These are phyloP conservation scores for Fusarium cyanostomum DNA, from an alignment of 2,329 filamentous ascomycete genomes.

Conservation along the genomic window DNA sequence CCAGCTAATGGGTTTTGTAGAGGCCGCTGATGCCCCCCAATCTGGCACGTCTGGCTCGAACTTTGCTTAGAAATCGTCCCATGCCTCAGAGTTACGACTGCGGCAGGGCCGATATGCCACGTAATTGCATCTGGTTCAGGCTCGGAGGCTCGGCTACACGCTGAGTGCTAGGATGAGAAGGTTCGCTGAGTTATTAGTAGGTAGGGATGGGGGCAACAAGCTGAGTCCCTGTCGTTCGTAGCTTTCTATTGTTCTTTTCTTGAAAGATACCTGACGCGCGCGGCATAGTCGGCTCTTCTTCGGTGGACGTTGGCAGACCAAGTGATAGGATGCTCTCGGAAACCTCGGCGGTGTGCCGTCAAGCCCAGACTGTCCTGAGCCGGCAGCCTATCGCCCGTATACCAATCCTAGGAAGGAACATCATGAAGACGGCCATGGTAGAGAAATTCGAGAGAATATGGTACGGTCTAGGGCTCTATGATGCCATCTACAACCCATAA, in stretches of 20 bases:
- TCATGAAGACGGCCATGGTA: conserved; percentile 20
- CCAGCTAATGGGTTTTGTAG: conserved; percentile 38
- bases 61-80: conserved; percentile 38
- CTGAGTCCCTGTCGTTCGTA: not conserved
- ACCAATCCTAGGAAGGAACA: conserved; percentile 44
- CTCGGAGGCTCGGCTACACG: not conserved
- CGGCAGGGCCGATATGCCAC: conserved; percentile 39
- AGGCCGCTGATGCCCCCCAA: conserved; percentile 39
- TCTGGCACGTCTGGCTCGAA: conserved; percentile 40
- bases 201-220: accelerated
- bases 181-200: conserved; percentile 4
- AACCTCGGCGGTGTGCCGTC: not conserved
- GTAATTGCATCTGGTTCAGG: not conserved
- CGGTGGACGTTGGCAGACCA: conserved; percentile 17
- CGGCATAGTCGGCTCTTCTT: conserved; percentile 13
- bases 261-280: not conserved
- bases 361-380: conserved; percentile 17
- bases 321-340: conserved; percentile 12
- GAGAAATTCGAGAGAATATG: conserved; percentile 34
- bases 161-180: conserved; percentile 1
- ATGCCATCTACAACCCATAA: conserved; percentile 39
- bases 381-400: conserved; percentile 33
- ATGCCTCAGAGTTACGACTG: conserved; percentile 30
- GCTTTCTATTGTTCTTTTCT: conserved; percentile 9
- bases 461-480: conserved; percentile 37